Evolutionary conservation across 176 grass and related monocot species (phyloP).

Genomic region (Carex parvula): DNA sequence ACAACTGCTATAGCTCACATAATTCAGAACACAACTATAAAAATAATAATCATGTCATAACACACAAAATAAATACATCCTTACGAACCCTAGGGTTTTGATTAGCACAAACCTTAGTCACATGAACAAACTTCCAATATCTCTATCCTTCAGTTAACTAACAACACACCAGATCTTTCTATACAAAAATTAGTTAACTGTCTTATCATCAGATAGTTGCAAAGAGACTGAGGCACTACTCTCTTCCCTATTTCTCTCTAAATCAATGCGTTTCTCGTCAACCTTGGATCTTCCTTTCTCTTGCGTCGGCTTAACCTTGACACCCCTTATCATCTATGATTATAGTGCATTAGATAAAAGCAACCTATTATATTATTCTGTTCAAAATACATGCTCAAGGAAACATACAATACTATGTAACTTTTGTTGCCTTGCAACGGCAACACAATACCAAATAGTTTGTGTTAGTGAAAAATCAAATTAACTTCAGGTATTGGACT

Average conservation of each 20-base stretch:
- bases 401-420: background rate
- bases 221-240: background rate
- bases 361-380: background rate
- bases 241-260: slow-evolving; percentile 21
- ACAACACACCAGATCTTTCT: background rate
- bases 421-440: background rate
- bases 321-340: slow-evolving; percentile 77
- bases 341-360: background rate
- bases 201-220: background rate
- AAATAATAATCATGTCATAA: background rate
- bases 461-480: background rate
- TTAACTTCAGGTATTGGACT: background rate
- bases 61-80: background rate
- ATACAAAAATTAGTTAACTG: background rate
- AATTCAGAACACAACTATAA: background rate
- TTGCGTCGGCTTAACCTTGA: slow-evolving; percentile 50
- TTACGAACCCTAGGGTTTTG: background rate
- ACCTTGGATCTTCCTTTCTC: slow-evolving; percentile 31
- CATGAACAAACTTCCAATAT: background rate
- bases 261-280: slow-evolving; percentile 16
- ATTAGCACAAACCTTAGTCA: too few species aligned
- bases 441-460: background rate
- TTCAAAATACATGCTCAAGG: background rate
- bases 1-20: background rate
- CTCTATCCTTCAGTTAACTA: background rate